Base-by-base conservation (phyloP, 257 asterid species). In the Misopates orontium region DNA sequence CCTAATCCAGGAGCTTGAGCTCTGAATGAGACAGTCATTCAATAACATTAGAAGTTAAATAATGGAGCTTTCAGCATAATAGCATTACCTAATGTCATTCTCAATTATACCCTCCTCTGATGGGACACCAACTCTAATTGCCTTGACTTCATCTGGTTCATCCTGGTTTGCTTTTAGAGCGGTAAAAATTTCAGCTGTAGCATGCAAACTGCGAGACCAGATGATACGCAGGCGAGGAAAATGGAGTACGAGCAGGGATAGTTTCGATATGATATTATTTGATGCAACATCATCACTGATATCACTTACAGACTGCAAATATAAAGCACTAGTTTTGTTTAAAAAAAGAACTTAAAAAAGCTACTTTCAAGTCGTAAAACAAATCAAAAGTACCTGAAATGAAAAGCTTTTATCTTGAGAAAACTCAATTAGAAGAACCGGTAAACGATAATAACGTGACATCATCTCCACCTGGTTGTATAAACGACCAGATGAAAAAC, bases 331-430 rank as follows among this genome's bases (percentile, higher is more conserved):
- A 15, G 12, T 10, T 45, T 64, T 41, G 56, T 32, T 66, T 9
- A 73, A 62, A 41, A 62, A 69, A n/a, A n/a, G n/a, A n/a, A 70
- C 49, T 45, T 42, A 22, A 24, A 53, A 67, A 62, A 69, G 60
- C 21, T 24, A 62, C 60, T 39, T 49, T 62, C 31, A 32, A 40
- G 40, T 28, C 0, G 28, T 12, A 19, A 11, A 64, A 21, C 36
- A 18, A 32, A 36, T 24, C 41, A 16, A 14, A 57, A n/a, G 56
- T 61, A 93, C 99, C 99, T 83, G 97, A 73, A 93, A 93, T 25
- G 99, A 93, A 77, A 93, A 93, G 85, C 99, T 90, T 75, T 93
- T 93, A 78, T 93, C 97, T 75, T 86, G 97, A 62, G 99, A 90
- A 78, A 93, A 93, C 82, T 93, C 99, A 41, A 93, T 93, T 24